These are phyloP conservation scores for Malus fusca DNA, from an alignment of 306 rosid species.

Conservation along the genomic window DNA sequence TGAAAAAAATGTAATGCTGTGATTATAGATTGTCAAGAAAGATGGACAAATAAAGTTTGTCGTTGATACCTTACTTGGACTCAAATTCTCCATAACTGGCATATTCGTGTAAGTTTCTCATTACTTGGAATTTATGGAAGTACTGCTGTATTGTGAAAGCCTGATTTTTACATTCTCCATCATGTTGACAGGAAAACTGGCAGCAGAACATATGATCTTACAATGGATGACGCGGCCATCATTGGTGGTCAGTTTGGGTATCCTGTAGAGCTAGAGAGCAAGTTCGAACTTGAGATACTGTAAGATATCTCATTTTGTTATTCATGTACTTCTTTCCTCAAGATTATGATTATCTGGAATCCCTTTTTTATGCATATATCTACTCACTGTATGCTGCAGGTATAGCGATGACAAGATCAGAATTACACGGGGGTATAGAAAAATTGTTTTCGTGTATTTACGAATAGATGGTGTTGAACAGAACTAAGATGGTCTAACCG, in stretches of 20 bases:
- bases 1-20: neutral
- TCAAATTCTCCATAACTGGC: constrained; percentile 75
- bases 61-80: constrained; percentile 64
- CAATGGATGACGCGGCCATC: constrained; percentile 87
- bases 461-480: constrained; percentile 26
- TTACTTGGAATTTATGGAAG: neutral
- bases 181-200: constrained; percentile 46
- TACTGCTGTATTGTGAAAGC: neutral
- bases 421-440: constrained; percentile 52
- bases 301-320: constrained; percentile 25
- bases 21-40: constrained; percentile 53
- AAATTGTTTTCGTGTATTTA: constrained; percentile 54
- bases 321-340: neutral
- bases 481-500: neutral
- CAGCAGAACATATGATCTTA: constrained; percentile 42
- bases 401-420: constrained; percentile 71
- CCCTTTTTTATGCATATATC: neutral
- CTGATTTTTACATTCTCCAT: constrained; percentile 1
- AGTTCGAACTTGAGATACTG: constrained; percentile 64
- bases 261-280: constrained; percentile 62
- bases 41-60: constrained; percentile 61
- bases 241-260: constrained; percentile 75
- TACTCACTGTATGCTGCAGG: constrained; percentile 28
- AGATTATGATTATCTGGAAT: neutral
- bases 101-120: constrained; percentile 45